Conservation (phyloP, 1,284 basidiomycete species). For the Singerocomus rubriflavus region DNA sequence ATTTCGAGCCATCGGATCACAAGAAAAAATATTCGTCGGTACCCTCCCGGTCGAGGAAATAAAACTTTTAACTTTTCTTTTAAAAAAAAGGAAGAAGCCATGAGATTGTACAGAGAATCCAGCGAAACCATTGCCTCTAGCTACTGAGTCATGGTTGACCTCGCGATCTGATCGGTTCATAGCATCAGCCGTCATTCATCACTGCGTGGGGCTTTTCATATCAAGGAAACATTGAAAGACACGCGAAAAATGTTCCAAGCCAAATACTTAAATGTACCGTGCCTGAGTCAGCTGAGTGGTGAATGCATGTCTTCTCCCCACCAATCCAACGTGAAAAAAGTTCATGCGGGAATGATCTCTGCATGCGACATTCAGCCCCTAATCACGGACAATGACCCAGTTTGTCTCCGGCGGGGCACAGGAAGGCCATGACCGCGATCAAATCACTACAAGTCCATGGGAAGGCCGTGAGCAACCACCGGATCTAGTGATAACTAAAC, state of each 20-base stretch:
- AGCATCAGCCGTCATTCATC: too few relatives aligned
- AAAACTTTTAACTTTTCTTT: too few relatives aligned
- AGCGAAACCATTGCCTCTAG: too few relatives aligned
- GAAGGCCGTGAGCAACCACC: too few relatives aligned
- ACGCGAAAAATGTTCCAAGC: too few relatives aligned
- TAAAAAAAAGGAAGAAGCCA: too few relatives aligned
- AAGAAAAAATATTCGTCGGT: neutral
- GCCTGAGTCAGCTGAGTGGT: neutral
- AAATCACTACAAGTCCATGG: too few relatives aligned
- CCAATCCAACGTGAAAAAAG: neutral
- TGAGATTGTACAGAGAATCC: neutral
- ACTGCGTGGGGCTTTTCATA: neutral
- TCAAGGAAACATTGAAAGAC: neutral
- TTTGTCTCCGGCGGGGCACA: neutral
- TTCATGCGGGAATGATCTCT: too few relatives aligned
- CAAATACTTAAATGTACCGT: neutral
- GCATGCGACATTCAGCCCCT: too few relatives aligned
- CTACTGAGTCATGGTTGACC: neutral
- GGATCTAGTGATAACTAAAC: too few relatives aligned
- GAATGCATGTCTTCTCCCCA: neutral
- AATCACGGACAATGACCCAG: too few relatives aligned
- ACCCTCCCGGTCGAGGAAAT: neutral
- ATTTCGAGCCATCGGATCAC: neutral
- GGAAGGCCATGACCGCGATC: neutral
- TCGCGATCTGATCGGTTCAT: neutral